A percentile compares a stretch with the other conserved stretches of the same genome.
Conservation (phyloP, 2,329 filamentous ascomycete species). For the Cercospora sp. region DNA sequence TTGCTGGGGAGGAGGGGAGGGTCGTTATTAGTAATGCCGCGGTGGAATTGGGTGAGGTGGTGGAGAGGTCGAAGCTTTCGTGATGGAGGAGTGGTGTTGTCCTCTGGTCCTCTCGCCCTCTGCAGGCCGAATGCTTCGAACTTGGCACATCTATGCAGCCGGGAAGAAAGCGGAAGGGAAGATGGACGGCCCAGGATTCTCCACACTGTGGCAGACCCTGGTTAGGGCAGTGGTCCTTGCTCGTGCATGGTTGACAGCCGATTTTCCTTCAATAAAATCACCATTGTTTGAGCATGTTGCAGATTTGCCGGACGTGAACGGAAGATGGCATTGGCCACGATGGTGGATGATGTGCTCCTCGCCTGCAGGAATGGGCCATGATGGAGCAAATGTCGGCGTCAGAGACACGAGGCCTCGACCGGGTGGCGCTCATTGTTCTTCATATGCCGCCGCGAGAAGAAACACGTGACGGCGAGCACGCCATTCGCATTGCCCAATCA, state of each 20-base stretch:
- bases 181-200: background rate
- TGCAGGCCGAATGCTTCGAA: background rate
- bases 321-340: background rate
- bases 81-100: background rate
- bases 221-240: background rate
- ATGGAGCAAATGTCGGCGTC: background rate
- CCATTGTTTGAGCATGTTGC: no score
- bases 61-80: background rate
- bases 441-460: background rate
- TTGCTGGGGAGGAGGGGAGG: background rate
- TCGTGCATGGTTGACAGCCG: background rate
- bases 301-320: no score
- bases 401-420: no score
- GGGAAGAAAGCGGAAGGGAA: constrained; percentile 6
- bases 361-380: background rate
- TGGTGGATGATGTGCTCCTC: background rate
- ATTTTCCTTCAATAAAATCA: no score
- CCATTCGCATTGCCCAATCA: constrained; percentile 6
- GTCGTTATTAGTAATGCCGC: background rate
- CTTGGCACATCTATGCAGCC: background rate
- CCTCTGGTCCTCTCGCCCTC: no score
- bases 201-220: background rate
- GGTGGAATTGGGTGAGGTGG: background rate
- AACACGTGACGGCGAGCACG: constrained; percentile 6
- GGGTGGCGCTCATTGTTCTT: constrained; percentile 1